A percentile compares a stretch with the other conserved stretches of the same genome.
Evolutionary conservation across 306 rosid species (phyloP).

Genomic region (Luffa aegyptiaca): DNA sequence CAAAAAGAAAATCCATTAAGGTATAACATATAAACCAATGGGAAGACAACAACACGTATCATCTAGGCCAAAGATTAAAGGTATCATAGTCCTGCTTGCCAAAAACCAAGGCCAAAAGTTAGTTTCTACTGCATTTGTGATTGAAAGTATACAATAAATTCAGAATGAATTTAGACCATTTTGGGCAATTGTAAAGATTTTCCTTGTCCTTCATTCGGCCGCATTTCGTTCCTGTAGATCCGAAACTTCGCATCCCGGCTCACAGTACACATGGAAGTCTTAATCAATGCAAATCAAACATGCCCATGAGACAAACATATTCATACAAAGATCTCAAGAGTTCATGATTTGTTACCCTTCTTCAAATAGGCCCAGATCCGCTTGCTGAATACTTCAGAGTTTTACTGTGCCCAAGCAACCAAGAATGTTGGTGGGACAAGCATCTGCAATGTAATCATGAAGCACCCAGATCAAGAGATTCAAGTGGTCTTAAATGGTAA

Average conservation of each 20-base stretch:
- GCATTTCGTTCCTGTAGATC: neutral
- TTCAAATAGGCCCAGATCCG: neutral
- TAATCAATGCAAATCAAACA: neutral
- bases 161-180: neutral
- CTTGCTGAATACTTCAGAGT: neutral
- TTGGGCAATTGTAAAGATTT: neutral
- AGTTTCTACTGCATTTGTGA: neutral
- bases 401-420: neutral
- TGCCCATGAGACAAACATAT: neutral
- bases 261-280: neutral
- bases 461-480: neutral
- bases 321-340: neutral
- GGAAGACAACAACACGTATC: neutral
- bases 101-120: neutral
- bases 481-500: neutral
- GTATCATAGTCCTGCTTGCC: neutral
- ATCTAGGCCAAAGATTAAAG: neutral
- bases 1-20: neutral
- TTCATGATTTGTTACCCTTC: neutral
- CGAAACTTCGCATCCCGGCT: neutral
- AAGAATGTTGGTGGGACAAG: neutral
- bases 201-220: neutral
- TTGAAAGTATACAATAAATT: neutral
- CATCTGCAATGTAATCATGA: neutral
- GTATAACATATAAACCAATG: neutral